Percentiles rank a stretch among this genome's conserved stretches.
phyloP scores from a whole-genome alignment of 495 filamentous ascomycete genomes.

The Filosporella fistucella region DNA sequence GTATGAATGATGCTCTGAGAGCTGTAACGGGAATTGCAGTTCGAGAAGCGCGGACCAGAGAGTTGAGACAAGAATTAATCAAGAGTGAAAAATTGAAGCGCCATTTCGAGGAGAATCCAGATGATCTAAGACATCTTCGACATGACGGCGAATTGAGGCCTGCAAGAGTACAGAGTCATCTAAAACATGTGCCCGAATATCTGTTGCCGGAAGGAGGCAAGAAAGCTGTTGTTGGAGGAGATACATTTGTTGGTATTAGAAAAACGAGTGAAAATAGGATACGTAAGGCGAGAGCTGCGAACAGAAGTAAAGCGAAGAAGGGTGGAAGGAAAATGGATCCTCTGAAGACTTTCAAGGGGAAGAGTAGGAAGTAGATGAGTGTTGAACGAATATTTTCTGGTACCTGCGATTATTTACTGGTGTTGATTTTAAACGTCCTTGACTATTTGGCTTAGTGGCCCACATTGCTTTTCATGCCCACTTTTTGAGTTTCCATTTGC shows the following conservation, averaged over 20 bases:
- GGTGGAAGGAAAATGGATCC: conserved; percentile 63
- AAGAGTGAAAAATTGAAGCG: conserved; percentile 90
- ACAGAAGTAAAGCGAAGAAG: conserved; percentile 43
- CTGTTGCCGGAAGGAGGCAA: conserved; percentile 77
- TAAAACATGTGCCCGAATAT: conserved; percentile 96
- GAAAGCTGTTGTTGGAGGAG: conserved; percentile 54
- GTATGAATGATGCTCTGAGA: conserved; percentile 84
- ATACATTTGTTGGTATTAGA: conserved; percentile 71
- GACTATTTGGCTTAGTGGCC: no score
- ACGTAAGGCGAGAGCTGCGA: conserved; percentile 63
- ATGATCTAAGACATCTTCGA: conserved; percentile 77
- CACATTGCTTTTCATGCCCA: no score
- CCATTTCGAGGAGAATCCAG: conserved; percentile 96
- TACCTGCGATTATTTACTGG: no score
- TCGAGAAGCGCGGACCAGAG: conserved; percentile 81
- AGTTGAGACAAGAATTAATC: conserved; percentile 83
- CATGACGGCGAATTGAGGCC: conserved; percentile 86
- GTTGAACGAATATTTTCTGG: no score
- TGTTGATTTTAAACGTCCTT: no score
- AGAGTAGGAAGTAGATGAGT: conserved; percentile 13
- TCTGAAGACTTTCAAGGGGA: conserved; percentile 69
- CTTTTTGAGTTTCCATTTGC: no score
- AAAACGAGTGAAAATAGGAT: conserved; percentile 72
- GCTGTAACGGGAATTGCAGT: conserved; percentile 78
- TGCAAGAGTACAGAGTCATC: conserved; percentile 76